Evolutionary conservation across 192 early-diverging fungal species (phyloP).

Genomic region (Haplosporangium gracile): DNA sequence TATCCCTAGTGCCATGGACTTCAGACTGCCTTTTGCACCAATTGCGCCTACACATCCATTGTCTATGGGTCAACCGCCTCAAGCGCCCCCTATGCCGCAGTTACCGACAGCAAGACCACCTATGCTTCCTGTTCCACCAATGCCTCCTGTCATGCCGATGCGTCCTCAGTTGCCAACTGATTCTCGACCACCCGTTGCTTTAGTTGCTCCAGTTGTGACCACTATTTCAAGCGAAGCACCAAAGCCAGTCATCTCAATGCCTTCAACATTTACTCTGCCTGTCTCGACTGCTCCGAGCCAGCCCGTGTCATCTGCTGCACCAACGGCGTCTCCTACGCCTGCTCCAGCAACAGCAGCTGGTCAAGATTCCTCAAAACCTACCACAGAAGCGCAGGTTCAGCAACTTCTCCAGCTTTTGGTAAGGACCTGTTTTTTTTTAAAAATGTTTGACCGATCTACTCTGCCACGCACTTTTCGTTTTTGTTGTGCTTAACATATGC

Average conservation of each 20-base stretch:
- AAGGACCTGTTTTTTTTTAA: background rate
- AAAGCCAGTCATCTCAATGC: background rate
- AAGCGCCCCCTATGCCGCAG: background rate
- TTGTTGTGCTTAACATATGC: background rate
- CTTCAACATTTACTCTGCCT: background rate
- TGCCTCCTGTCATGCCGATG: background rate
- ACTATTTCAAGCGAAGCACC: background rate
- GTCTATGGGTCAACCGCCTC: background rate
- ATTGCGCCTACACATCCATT: background rate
- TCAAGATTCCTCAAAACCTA: constrained; percentile 9
- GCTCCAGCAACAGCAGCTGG: background rate
- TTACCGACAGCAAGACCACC: background rate
- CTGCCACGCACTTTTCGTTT: background rate
- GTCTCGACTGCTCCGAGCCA: background rate
- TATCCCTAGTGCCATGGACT: background rate
- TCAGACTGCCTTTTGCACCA: background rate
- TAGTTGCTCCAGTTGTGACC: background rate
- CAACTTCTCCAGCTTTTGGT: constrained; percentile 47
- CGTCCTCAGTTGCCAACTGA: background rate
- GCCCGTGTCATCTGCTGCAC: background rate
- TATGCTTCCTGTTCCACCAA: background rate
- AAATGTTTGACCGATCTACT: background rate
- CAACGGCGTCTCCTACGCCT: background rate
- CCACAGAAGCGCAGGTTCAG: constrained; percentile 36
- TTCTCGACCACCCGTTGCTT: background rate